A percentile compares a stretch with the other conserved stretches of the same genome.
These are phyloP conservation scores for Monilinia fructicola DNA, from an alignment of 2,329 filamentous ascomycete genomes.

Conservation along the genomic window DNA sequence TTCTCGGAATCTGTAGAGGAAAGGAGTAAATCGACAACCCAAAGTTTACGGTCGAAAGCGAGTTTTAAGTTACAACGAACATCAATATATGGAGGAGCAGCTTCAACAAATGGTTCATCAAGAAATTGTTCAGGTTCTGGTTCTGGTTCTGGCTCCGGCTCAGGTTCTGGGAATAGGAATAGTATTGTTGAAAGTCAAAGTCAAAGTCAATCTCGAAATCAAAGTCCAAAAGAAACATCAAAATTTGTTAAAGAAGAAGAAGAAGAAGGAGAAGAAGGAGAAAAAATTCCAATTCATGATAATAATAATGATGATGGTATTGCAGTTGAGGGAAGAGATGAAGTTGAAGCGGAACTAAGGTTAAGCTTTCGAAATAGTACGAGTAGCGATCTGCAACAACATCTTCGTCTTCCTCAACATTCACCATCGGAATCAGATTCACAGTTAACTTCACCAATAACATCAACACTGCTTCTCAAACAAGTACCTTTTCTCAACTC, in stretches of 20 bases:
- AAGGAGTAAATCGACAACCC: slow-evolving; percentile 8
- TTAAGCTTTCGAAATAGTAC: slow-evolving; percentile 20
- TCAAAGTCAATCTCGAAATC: not conserved
- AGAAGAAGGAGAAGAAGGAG: not conserved
- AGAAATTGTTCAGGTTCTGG: slow-evolving; percentile 4
- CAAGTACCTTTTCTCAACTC: slow-evolving; percentile 14
- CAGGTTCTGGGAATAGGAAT: slow-evolving; percentile 1
- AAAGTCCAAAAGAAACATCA: slow-evolving; percentile 2
- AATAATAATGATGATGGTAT: not conserved
- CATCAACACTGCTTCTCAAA: slow-evolving; percentile 1
- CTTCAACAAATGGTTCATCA: slow-evolving; percentile 12
- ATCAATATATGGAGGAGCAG: slow-evolving; percentile 15
- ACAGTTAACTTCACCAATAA: not conserved
- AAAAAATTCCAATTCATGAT: not conserved
- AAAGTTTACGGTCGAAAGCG: slow-evolving; percentile 11
- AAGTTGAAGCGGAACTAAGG: slow-evolving; percentile 22
- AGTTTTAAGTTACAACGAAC: slow-evolving; percentile 15
- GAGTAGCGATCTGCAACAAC: slow-evolving; percentile 25
- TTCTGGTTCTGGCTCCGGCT: not conserved
- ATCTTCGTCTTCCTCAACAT: slow-evolving; percentile 22
- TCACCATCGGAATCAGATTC: slow-evolving; percentile 20
- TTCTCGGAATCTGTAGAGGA: not conserved
- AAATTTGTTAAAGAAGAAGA: not conserved
- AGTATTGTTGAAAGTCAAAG: slow-evolving; percentile 2
- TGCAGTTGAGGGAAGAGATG: not conserved